Evolutionary conservation across 2,329 filamentous ascomycete genomes (phyloP), one percentile per base, ranked within the genome.

Genomic region (Aspergillus sclerotialis): DNA sequence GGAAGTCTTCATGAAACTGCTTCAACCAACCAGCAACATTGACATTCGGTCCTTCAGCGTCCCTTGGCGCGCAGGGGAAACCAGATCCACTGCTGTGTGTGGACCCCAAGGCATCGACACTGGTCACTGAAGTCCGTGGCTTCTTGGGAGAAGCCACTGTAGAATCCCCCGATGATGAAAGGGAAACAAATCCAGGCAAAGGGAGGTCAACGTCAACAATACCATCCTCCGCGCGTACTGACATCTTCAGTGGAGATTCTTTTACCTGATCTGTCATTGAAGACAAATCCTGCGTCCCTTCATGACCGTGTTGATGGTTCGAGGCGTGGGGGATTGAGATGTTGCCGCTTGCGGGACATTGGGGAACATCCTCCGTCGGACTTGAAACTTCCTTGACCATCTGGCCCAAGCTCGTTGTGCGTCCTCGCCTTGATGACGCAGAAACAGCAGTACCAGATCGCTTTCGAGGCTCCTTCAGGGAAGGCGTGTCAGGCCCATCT

Each of bases 191-290:
- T 7, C 70, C 72, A 26, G 72, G 69, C 13, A 76, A 55, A 2
- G 72, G 69, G 29, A 78, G 67, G 37, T 77, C 72, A 32, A 78
- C 73, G 45, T 78, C 75, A 18, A 78, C 70, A n/a, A 78, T 68
- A 1, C 75, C 75, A 43, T 78, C 75, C 17, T 71, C 68, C 29
- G 71, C 66, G 27, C 72, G 71, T n/a, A 75, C 69, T 0, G 69
- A 74, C 13, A 76, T 48, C 44, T 72, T 75, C 33, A 75, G 45
- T 7, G 64, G 65, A 8, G 67, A 65, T 28, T 69, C 67, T 29
- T 65, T 55, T 5, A 44, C 40, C 36, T 60, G 49, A 19, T 58
- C 52, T 4, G 42, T 46, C 19, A 50, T 43, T 7, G 52, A 50
- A 14, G 46, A 52, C 19, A 49, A 41, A 23, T 56, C 54, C 28